Conservation (phyloP, 2,329 filamentous ascomycete genomes). For the Phyllosticta capitalensis region DNA sequence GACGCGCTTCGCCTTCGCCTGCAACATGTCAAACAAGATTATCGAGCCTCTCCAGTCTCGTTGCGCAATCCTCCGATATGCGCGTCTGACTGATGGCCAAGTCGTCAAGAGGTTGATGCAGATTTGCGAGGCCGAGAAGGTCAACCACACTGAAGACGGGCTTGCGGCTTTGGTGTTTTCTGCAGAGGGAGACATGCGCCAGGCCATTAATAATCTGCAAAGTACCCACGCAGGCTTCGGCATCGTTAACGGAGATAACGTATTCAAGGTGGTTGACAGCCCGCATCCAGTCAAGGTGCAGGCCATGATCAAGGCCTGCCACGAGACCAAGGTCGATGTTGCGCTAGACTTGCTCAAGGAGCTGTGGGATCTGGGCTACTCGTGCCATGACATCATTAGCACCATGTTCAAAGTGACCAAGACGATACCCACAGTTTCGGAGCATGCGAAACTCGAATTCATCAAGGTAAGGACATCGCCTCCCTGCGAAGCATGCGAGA, state of each 20-base stretch:
- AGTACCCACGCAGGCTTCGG: slow-evolving; percentile 89
- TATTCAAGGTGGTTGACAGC: slow-evolving; percentile 94
- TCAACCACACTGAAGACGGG: slow-evolving; percentile 86
- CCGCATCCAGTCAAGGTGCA: slow-evolving; percentile 98
- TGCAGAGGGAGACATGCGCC: slow-evolving; percentile 96
- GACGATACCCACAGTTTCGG: slow-evolving; percentile 81
- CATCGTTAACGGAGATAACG: slow-evolving; percentile 94
- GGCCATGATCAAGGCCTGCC: slow-evolving; percentile 95
- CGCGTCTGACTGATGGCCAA: slow-evolving; percentile 83
- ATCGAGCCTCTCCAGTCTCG: slow-evolving; percentile 97
- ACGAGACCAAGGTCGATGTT: slow-evolving; percentile 81
- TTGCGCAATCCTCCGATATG: slow-evolving; percentile 91
- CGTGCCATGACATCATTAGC: slow-evolving; percentile 97
- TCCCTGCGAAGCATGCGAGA: neutral
- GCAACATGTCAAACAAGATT: slow-evolving; percentile 98
- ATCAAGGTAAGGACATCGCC: slow-evolving; percentile 52
- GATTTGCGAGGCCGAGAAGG: slow-evolving; percentile 85
- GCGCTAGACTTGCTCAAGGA: slow-evolving; percentile 81
- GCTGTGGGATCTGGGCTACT: slow-evolving; percentile 91
- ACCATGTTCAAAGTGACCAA: slow-evolving; percentile 99
- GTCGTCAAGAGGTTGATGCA: slow-evolving; percentile 85
- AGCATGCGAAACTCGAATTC: slow-evolving; percentile 93
- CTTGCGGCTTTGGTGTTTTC: slow-evolving; percentile 94
- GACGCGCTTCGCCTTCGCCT: slow-evolving; percentile 93
- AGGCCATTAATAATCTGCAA: slow-evolving; percentile 97